phyloP scores from a whole-genome alignment of 345 rosid species.

The Iberis pinnata region DNA sequence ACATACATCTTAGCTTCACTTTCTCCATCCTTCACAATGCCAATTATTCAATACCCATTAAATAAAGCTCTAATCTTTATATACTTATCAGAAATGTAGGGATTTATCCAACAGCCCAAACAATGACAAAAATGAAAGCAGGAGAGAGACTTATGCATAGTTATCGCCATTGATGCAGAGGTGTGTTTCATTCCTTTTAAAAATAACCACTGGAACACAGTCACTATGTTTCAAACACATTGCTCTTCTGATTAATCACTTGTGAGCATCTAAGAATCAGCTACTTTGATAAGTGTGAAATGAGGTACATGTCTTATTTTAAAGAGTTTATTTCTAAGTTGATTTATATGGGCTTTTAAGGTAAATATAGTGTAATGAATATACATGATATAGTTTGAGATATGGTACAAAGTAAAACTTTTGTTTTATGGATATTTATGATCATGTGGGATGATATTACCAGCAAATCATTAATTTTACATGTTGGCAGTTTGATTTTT shows the following conservation, averaged over 20 bases:
- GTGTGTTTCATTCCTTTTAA: slow-evolving; percentile 73
- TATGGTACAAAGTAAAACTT: too few relatives aligned
- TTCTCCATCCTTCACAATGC: slow-evolving; percentile 61
- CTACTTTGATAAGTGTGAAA: too few relatives aligned
- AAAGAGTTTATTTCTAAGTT: too few relatives aligned
- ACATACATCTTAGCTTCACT: slow-evolving; percentile 51
- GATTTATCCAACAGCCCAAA: slow-evolving; percentile 62
- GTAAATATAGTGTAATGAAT: too few relatives aligned
- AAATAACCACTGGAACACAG: slow-evolving; percentile 64
- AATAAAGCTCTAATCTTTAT: neutral
- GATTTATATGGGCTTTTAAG: too few relatives aligned
- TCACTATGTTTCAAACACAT: slow-evolving; percentile 45
- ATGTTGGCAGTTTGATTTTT: too few relatives aligned
- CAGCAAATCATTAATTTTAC: too few relatives aligned
- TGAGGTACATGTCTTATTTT: too few relatives aligned
- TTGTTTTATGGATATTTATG: too few relatives aligned
- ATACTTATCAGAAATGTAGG: neutral
- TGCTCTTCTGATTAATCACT: neutral
- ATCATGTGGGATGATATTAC: too few relatives aligned
- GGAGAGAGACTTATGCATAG: slow-evolving; percentile 96
- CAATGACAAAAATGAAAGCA: slow-evolving; percentile 72
- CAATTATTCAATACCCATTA: slow-evolving; percentile 10
- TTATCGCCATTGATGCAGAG: slow-evolving; percentile 86
- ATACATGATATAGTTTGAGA: too few relatives aligned
- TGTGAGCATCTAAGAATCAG: neutral